Percentiles rank a stretch among this genome's conserved stretches.
Evolutionary conservation across 2,329 filamentous ascomycete species (phyloP).

Genomic region (Ophiocordyceps australis): DNA sequence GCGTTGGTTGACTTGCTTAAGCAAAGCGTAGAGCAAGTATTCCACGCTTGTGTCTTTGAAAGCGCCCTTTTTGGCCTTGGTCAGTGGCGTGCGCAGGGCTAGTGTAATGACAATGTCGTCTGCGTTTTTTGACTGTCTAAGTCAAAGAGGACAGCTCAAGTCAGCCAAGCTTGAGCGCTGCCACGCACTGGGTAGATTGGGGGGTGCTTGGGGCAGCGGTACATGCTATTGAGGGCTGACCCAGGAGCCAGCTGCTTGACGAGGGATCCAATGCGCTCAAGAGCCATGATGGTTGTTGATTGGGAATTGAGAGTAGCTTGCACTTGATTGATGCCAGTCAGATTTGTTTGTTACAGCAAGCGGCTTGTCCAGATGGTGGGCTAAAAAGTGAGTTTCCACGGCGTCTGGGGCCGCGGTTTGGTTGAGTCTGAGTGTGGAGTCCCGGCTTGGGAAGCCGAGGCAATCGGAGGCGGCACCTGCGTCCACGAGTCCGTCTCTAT

Average conservation of each 20-base stretch:
- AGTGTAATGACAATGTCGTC: constrained; percentile 96
- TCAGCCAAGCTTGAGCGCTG: no score
- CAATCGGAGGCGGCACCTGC: no score
- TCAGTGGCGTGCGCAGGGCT: constrained; percentile 72
- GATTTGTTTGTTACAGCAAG: no score
- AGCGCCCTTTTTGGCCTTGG: constrained; percentile 79
- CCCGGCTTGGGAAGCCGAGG: no score
- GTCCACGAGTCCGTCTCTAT: no score
- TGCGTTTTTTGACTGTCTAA: constrained; percentile 78
- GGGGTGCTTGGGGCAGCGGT: constrained; percentile 19
- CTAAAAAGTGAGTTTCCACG: no score
- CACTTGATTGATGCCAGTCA: no score
- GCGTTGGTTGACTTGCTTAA: constrained; percentile 57
- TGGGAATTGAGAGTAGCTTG: no score
- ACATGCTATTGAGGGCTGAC: constrained; percentile 61
- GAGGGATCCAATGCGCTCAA: constrained; percentile 73
- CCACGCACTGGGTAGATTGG: no score
- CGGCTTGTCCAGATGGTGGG: no score
- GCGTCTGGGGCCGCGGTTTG: no score
- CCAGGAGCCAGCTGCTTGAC: constrained; percentile 69
- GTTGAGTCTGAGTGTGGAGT: no score
- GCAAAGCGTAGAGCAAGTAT: constrained; percentile 63
- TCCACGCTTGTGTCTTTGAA: constrained; percentile 91
- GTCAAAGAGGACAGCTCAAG: neutral
- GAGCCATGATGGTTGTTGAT: constrained; percentile 43